A percentile compares a stretch with the other conserved stretches of the same genome.
phyloP scores from a whole-genome alignment of 2,329 filamentous ascomycete species.

The Aspergillus phoenicis region DNA sequence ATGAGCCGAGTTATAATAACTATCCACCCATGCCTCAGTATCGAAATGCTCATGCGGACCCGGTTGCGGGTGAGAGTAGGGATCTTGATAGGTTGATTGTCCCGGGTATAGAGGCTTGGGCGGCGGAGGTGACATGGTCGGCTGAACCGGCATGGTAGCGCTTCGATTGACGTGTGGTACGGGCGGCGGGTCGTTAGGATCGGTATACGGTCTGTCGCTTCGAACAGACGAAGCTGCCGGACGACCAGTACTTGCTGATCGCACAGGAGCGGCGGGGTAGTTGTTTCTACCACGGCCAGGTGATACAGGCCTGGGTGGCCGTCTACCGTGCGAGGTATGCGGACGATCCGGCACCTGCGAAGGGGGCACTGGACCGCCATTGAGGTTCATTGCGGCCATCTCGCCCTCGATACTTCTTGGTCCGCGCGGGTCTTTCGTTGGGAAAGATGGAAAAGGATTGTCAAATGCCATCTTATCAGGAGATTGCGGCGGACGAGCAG shows the following conservation, averaged over 20 bases:
- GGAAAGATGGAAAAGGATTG: slow-evolving; percentile 53
- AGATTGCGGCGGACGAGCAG: slow-evolving; percentile 39
- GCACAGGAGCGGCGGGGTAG: slow-evolving; percentile 26
- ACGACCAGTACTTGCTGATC: slow-evolving; percentile 32
- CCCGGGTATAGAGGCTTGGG: slow-evolving; percentile 36
- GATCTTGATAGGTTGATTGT: slow-evolving; percentile 39
- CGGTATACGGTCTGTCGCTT: slow-evolving; percentile 31
- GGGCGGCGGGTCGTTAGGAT: slow-evolving; percentile 29
- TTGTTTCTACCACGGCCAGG: slow-evolving; percentile 28
- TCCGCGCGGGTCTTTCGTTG: slow-evolving; percentile 29
- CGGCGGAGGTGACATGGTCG: slow-evolving; percentile 20
- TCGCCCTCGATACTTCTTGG: slow-evolving; percentile 40
- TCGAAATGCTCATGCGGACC: slow-evolving; percentile 24
- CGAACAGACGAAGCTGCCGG: slow-evolving; percentile 19
- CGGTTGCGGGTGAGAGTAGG: slow-evolving; percentile 23
- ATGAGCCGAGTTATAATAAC: slow-evolving; percentile 55
- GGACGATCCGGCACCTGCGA: slow-evolving; percentile 33
- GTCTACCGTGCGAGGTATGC: slow-evolving; percentile 42
- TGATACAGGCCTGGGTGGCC: slow-evolving; percentile 29
- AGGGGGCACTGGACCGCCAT: slow-evolving; percentile 32
- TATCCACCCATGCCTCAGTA: slow-evolving; percentile 50
- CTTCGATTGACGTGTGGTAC: slow-evolving; percentile 38
- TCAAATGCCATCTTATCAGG: slow-evolving; percentile 48
- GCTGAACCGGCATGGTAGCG: slow-evolving; percentile 39
- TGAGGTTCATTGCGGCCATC: slow-evolving; percentile 45